Conservation (phyloP, 768 basidiomycete genomes). For the Tylopilus vinaceipallidus region DNA sequence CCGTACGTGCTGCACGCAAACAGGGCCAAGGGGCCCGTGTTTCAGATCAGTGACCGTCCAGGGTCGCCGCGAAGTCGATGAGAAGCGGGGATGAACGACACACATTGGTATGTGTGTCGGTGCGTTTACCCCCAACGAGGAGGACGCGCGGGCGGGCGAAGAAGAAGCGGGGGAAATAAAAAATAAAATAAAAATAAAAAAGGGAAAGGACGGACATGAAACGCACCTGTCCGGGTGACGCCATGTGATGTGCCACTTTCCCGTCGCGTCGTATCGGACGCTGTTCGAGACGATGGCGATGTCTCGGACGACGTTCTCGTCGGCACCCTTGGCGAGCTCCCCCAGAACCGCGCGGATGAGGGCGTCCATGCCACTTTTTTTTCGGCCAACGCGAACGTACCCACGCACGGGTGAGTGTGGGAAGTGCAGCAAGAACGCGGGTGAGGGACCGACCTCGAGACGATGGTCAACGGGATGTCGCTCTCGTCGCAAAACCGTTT, state of each 20-base stretch:
- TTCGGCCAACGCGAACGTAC: constrained; percentile 5
- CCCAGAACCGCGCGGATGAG: constrained; percentile 90
- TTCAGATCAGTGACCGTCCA: too few species aligned
- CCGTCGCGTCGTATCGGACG: constrained; percentile 61
- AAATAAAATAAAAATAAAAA: not conserved
- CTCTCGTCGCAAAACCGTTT: constrained; percentile 77
- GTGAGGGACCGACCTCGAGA: constrained; percentile 67
- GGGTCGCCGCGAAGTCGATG: too few species aligned
- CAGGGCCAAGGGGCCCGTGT: too few species aligned
- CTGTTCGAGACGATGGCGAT: constrained; percentile 97
- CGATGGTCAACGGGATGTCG: constrained; percentile 87
- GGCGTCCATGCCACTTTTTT: constrained; percentile 83
- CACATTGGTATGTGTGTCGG: too few species aligned
- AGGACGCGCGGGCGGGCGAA: not conserved
- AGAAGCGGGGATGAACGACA: too few species aligned
- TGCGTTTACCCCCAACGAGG: too few species aligned
- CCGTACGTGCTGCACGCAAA: constrained; percentile 80
- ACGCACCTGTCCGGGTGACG: constrained; percentile 82
- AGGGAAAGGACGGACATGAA: not conserved
- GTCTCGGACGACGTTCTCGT: constrained; percentile 59
- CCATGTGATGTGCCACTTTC: constrained; percentile 76
- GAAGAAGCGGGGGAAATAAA: not conserved
- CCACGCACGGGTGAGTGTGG: constrained; percentile 9
- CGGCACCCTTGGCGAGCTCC: constrained; percentile 53
- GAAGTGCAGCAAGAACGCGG: constrained; percentile 1